Base-by-base conservation (phyloP, 805 yeast genomes). In the Kazachstania psychrophila region DNA sequence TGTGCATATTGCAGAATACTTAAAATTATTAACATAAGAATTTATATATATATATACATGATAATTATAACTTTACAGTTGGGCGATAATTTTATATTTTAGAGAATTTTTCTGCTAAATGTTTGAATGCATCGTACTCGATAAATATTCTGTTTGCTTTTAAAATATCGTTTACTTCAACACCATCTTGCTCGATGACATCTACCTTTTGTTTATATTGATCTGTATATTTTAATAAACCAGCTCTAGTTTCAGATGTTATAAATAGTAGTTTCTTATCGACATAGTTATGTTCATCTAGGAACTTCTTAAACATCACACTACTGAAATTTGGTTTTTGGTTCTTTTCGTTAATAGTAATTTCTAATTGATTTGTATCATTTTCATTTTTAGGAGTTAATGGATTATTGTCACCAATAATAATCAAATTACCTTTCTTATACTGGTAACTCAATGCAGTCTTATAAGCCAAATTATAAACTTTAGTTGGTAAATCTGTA, bases 401-500 rank as follows among this genome's bases (percentile, higher is more conserved):
- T 4, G 46, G 37, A 14, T 58, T 56, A 13, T 62, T 65, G 13
- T 60, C 65, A n/a, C 92, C 95, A 41, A 89, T 64, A 15, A 92
- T 71, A 42, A 65, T 72, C 40, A 92, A 61, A 40, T 69, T 75
- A 6, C 95, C 96, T 31, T 69, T 67, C 54, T 79, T 75, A 64
- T 84, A 92, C 47, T 77, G 82, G 44, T 77, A 77, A 52, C 94
- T 78, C 43, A 92, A 68, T 2, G 96, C 96, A 31, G 79, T 73
- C 55, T 84, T 75, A 50, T 83, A 65, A 11, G 96, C 97, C 42
- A 68, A 61, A 32, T 76, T 66, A 61, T 89, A 92, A 10, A 81
- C 70, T 56, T 84, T 78, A 24, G 56, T 55, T 16, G 94, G 94
- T 48, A 92, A 68, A 9, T 70, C 75, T 2, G 96, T 80, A 20